Evolutionary conservation across 2,329 filamentous ascomycete species (phyloP).

Genomic region (Neoscytalidium dimidiatum): DNA sequence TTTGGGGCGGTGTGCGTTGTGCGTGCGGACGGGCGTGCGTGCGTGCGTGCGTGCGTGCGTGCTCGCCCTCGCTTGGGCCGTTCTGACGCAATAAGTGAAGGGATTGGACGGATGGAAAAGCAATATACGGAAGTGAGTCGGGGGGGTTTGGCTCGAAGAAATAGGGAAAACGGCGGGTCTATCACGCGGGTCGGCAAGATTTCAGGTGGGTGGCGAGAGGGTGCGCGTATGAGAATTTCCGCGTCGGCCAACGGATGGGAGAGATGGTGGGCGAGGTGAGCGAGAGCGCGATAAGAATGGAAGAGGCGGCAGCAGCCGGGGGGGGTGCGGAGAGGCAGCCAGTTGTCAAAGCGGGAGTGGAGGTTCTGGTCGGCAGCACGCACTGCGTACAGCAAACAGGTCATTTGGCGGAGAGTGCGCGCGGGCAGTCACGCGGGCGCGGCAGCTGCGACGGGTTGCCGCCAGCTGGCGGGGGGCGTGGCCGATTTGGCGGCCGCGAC

Average conservation of each 20-base stretch:
- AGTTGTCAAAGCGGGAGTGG: too few species aligned
- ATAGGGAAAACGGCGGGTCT: not conserved
- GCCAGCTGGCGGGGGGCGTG: constrained; percentile 12
- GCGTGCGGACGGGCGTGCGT: too few species aligned
- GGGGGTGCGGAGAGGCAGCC: too few species aligned
- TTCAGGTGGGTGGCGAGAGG: too few species aligned
- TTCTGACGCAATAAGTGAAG: not conserved
- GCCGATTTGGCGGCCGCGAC: not conserved
- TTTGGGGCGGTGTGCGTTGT: not conserved
- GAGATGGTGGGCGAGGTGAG: too few species aligned
- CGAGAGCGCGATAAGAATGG: too few species aligned
- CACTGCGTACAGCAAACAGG: too few species aligned
- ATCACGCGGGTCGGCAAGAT: too few species aligned
- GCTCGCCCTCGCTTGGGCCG: not conserved
- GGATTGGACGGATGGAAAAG: not conserved
- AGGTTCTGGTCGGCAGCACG: too few species aligned
- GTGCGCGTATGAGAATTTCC: too few species aligned
- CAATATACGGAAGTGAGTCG: not conserved
- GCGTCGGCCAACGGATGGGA: too few species aligned
- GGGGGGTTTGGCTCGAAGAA: not conserved
- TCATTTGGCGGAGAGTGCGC: not conserved
- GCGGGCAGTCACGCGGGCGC: constrained; percentile 3
- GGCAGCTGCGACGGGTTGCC: not conserved
- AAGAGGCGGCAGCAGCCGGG: too few species aligned
- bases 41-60: not conserved